Base-by-base conservation (phyloP, 2,329 filamentous ascomycete species). In the Microcyclospora pomicola region DNA sequence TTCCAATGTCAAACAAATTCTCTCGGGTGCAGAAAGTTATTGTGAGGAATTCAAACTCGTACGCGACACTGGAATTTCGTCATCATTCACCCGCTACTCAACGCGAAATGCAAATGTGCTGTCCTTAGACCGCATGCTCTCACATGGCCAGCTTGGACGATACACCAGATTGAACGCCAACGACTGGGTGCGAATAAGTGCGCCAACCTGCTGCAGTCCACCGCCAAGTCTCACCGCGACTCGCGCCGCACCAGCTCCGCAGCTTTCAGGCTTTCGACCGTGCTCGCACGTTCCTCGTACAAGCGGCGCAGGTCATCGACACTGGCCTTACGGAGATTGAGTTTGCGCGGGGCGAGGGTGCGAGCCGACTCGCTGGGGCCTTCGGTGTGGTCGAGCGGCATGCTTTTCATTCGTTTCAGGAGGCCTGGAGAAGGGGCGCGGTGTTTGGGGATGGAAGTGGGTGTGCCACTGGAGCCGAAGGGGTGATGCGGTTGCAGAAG, bases 281-380 rank as follows among this genome's bases (percentile, higher is more conserved):
- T 62, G 2, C 56, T 60, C 6, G 59, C 62, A 33, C 66, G 49
- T 46, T 68, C 66, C 47, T 69, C 66, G 42, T 68, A 69, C 37
- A 69, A 46, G 44, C 61, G 49, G 38, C 65, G 51, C 42, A 69
- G 44, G 49, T 69, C 63, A 33, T 68, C 66, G 4, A 69, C 66
- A 13, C 58, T 62, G 34, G 59, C 52, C 45, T 67, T 65, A 45
- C 60, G 61, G 31, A 66, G 32, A 31, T 64, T 61, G 27, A 67
- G 47, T 38, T 54, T 63, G 37, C 55, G 42, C 29, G 60, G 55
- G 40, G 43, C 33, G 13, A 43, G 38, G 13, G 30, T 39, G 2
- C 31, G 31, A 29, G 40, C 38, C 16, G 36, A 36, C 27, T 29
- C 27, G 28, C 9, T 30, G 27, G 2, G 36, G 32, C 24, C 32